phyloP scores from a whole-genome alignment of 2,329 filamentous ascomycete species.

The Colletotrichum incanum region DNA sequence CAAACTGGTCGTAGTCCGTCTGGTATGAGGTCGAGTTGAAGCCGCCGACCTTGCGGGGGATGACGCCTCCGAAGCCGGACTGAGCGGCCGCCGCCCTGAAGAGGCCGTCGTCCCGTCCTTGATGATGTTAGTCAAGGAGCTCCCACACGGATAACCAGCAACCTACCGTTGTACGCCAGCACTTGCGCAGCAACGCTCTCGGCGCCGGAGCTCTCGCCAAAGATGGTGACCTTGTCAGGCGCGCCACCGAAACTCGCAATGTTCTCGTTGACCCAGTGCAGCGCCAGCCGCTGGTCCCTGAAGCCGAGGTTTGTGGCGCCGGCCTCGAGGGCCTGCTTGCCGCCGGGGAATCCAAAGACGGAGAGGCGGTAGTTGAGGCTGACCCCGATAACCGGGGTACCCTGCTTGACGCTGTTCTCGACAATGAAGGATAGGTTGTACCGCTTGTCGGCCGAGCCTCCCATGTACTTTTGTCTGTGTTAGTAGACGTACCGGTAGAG shows the following conservation, averaged over 20 bases:
- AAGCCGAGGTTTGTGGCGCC: conserved; percentile 66
- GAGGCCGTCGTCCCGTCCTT: conserved; percentile 63
- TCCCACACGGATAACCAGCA: background rate
- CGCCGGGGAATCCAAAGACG: conserved; percentile 63
- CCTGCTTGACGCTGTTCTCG: conserved; percentile 59
- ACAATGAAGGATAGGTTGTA: conserved; percentile 76
- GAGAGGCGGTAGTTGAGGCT: conserved; percentile 66
- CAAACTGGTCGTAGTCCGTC: conserved; percentile 48
- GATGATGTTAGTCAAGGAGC: background rate
- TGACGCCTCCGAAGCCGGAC: conserved; percentile 59
- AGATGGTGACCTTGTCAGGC: conserved; percentile 63
- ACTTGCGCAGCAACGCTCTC: conserved; percentile 63
- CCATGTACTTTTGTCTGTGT: conserved; percentile 45
- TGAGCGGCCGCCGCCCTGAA: conserved; percentile 67
- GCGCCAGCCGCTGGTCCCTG: conserved; percentile 62
- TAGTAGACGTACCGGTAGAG: background rate
- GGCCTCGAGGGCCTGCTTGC: conserved; percentile 56
- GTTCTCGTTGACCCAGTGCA: conserved; percentile 65
- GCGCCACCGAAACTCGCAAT: conserved; percentile 63
- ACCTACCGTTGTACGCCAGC: conserved; percentile 62
- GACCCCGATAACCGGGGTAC: conserved; percentile 64
- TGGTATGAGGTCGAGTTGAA: conserved; percentile 52
- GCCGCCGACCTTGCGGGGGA: conserved; percentile 49
- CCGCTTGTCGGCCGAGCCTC: conserved; percentile 58
- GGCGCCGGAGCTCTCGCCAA: conserved; percentile 66